Evolutionary conservation across 2,329 filamentous ascomycete genomes (phyloP), one percentile per base, ranked within the genome.

Genomic region (Bisporella sp.): DNA sequence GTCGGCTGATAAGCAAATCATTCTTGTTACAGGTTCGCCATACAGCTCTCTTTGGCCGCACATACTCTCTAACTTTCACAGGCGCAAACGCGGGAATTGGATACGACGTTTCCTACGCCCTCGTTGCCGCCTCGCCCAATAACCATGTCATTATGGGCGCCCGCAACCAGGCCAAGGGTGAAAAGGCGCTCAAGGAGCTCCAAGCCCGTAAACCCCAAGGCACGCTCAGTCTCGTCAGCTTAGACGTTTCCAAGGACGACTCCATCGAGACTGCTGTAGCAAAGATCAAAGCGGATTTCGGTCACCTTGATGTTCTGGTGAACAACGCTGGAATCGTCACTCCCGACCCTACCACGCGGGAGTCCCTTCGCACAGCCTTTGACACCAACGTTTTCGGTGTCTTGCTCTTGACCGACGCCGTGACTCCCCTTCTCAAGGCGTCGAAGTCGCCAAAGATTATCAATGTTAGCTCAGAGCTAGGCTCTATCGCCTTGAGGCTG

Each of bases 61-160:
- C 21, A 2, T 3, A 39, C 9, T 9, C 9, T 39, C 9, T 39
- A 39, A 39, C 9, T 11, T 39, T 9, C 9, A 39, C 35, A 0
- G 71, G 71, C 1, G 65, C 68, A 7, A 74, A 73, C 48, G 60
- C 57, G 1, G 71, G 71, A 4, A 59, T 73, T 0, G 71, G 71
- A 0, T 62, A 64, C 1, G 70, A 70, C 42, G 62, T 70, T 1
- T 62, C 64, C 8, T 59, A 57, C 1, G 31, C 39, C 6, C 44
- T 58, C 9, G 13, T 49, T 6, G 31, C 31, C 6, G 29, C 47
- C 5, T 50, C 50, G 4, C 11, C 42, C 6, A 43, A 57, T 9
- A 60, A 55, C 43, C 59, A 63, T 43, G 50, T 62, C 2, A 55
- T 63, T 31, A 46, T 63, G n/a, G 55, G 53, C 9, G 53, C 52